Evolutionary conservation across 768 basidiomycete species (phyloP).

Genomic region (Lanmaoa pseudosensibilis): DNA sequence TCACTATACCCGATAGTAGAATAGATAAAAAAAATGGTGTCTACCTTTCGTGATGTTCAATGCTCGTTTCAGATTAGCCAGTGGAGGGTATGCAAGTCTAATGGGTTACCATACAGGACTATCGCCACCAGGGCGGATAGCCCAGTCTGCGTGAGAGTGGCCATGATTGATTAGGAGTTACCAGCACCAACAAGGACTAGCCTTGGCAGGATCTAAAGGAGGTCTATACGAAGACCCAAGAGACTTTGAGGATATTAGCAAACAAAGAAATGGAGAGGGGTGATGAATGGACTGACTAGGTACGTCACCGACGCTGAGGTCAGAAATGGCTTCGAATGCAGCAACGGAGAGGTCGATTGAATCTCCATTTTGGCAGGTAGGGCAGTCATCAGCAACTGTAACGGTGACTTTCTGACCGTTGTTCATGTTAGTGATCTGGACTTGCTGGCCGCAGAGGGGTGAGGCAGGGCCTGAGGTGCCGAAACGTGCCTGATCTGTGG

Average conservation of each 20-base stretch:
- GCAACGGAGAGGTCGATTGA: constrained; percentile 74
- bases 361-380: constrained; percentile 63
- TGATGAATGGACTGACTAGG: constrained; percentile 44
- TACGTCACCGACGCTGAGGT: constrained; percentile 51
- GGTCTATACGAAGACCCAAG: constrained; percentile 27
- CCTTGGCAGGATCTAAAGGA: constrained; percentile 12
- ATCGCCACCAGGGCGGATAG: constrained; percentile 47
- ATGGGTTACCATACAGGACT: constrained; percentile 15
- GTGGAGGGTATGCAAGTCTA: constrained; percentile 4
- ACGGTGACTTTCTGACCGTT: constrained; percentile 52
- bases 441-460: constrained; percentile 60
- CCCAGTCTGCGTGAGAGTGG: not conserved
- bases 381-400: constrained; percentile 78
- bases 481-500: constrained; percentile 51
- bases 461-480: constrained; percentile 49
- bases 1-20: constrained; percentile 20
- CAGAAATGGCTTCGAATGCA: constrained; percentile 63
- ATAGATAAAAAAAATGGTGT: constrained; percentile 5
- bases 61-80: not conserved
- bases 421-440: constrained; percentile 65
- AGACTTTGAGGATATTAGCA: constrained; percentile 23
- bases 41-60: not conserved
- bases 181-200: constrained; percentile 29
- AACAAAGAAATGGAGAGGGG: not conserved
- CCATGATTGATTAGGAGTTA: not conserved